A percentile compares a stretch with the other conserved stretches of the same genome.
phyloP scores from a whole-genome alignment of 805 yeast genomes.

The Candida sanyiensis region DNA sequence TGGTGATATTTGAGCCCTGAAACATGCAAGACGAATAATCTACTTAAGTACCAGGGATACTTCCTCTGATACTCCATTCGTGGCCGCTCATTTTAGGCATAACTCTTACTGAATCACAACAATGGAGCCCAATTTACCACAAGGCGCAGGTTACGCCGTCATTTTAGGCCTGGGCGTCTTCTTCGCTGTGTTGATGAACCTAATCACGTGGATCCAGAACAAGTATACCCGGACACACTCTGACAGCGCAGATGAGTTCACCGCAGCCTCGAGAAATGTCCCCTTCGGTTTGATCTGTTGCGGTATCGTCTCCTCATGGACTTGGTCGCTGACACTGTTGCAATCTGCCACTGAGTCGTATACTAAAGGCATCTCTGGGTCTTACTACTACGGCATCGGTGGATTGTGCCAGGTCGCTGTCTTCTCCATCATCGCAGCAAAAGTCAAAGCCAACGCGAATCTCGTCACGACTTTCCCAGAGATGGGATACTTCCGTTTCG shows the following conservation, averaged over 20 bases:
- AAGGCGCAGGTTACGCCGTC: constrained; percentile 75
- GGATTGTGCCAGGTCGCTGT: constrained; percentile 27
- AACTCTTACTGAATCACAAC: not conserved
- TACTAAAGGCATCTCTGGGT: constrained; percentile 28
- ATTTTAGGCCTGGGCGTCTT: constrained; percentile 65
- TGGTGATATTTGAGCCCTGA: too few relatives aligned
- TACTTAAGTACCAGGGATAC: too few relatives aligned
- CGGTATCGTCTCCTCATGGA: constrained; percentile 39
- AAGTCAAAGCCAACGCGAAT: constrained; percentile 33
- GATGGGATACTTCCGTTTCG: constrained; percentile 36
- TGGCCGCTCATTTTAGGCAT: too few relatives aligned
- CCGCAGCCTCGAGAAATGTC: constrained; percentile 40
- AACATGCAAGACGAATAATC: too few relatives aligned
- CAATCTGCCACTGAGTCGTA: constrained; percentile 30
- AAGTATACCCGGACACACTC: constrained; percentile 29
- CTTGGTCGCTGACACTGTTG: constrained; percentile 30
- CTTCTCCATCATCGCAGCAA: constrained; percentile 32
- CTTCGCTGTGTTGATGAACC: constrained; percentile 39
- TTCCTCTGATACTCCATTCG: too few relatives aligned
- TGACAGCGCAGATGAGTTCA: constrained; percentile 34
- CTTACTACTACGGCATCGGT: constrained; percentile 25
- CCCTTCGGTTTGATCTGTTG: constrained; percentile 39
- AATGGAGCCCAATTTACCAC: constrained; percentile 33
- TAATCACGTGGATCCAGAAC: constrained; percentile 32
- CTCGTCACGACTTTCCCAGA: constrained; percentile 38